phyloP scores from a whole-genome alignment of 768 basidiomycete genomes.

The Psilocybe subaeruginosa region DNA sequence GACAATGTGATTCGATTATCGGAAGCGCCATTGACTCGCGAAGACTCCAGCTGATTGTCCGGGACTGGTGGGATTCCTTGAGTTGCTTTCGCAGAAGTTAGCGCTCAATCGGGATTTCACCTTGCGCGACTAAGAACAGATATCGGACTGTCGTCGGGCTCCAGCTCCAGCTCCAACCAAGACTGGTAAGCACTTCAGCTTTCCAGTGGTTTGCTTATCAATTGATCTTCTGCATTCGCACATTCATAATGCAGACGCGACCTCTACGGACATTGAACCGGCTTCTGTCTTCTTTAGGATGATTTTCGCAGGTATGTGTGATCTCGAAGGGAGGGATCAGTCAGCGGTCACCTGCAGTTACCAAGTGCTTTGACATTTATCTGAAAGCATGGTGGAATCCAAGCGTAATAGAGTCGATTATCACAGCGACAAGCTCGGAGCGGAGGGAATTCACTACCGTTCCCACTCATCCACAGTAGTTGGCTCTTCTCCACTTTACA shows the following conservation, averaged over 20 bases:
- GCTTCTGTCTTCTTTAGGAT: not conserved
- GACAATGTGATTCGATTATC: not conserved
- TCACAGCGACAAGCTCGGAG: not conserved
- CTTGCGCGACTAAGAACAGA: not conserved
- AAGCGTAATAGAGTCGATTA: not conserved
- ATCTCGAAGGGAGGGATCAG: not conserved
- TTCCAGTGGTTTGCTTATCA: not conserved
- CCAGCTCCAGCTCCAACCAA: not conserved
- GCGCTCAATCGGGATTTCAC: not conserved
- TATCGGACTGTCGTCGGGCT: not conserved
- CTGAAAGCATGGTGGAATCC: not conserved
- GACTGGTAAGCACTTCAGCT: not conserved
- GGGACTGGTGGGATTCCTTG: not conserved
- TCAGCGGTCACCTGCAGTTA: not conserved
- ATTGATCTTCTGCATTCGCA: not conserved
- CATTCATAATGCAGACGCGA: not conserved
- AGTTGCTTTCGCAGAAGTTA: not conserved
- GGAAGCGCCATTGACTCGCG: not conserved
- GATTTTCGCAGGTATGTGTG: not conserved
- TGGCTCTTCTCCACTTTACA: not conserved
- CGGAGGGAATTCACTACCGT: not conserved
- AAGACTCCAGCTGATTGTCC: not conserved
- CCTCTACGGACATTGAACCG: not conserved
- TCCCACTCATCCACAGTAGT: not conserved
- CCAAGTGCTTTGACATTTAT: not conserved